A percentile compares a stretch with the other conserved stretches of the same genome.
Conservation (phyloP, 495 filamentous ascomycete genomes). For the Lasiosphaeria ovina region DNA sequence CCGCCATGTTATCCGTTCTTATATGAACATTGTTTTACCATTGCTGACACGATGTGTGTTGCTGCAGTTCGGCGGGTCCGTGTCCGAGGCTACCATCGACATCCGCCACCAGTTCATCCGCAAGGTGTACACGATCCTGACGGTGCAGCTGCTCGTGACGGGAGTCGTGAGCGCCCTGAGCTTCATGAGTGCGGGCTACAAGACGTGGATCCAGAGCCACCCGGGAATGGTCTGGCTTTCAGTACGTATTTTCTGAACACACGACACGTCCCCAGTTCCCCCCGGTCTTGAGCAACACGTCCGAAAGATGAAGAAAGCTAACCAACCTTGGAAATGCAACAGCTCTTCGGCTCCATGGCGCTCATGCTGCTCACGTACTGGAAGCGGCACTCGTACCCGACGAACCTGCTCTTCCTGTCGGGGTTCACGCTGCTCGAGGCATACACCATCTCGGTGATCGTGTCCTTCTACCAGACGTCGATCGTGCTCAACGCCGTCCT, state of each 20-base stretch:
- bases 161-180: constrained; percentile 75
- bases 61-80: constrained; percentile 76
- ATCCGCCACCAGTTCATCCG: constrained; percentile 98
- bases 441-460: constrained; percentile 88
- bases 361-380: constrained; percentile 91
- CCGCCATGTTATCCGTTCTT: not conserved
- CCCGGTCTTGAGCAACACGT: too few species aligned
- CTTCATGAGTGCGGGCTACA: constrained; percentile 80
- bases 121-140: constrained; percentile 63
- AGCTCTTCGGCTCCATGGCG: constrained; percentile 71
- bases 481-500: constrained; percentile 89
- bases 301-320: too few species aligned
- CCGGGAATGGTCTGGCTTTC: constrained; percentile 82
- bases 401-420: constrained; percentile 88
- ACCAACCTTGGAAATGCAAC: not conserved
- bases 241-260: constrained; percentile 30
- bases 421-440: constrained; percentile 91
- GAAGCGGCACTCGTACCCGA: constrained; percentile 96
- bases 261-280: constrained; percentile 11
- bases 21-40: not conserved
- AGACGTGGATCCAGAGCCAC: constrained; percentile 81
- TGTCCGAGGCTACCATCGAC: constrained; percentile 88
- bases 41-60: not conserved
- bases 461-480: constrained; percentile 75
- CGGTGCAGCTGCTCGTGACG: constrained; percentile 85